A percentile compares a stretch with the other conserved stretches of the same genome.
These are phyloP conservation scores for Chytriomyces hyalinus DNA, from an alignment of 192 early-diverging fungal species.

Conservation along the genomic window DNA sequence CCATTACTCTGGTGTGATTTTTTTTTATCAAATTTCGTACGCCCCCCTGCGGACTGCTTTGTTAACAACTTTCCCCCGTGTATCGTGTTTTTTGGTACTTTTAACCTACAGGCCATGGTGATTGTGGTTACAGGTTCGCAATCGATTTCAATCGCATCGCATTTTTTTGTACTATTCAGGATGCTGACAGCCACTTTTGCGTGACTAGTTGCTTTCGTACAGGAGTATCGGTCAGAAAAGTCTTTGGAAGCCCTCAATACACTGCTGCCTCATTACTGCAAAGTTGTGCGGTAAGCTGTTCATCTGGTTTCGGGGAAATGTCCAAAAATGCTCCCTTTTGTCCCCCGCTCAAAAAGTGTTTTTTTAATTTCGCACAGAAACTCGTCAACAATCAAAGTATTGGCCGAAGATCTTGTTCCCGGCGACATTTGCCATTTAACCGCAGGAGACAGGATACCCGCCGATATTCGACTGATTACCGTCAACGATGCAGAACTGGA, in stretches of 20 bases:
- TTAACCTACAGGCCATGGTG: slow-evolving; percentile 62
- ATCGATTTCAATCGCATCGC: slow-evolving; percentile 1
- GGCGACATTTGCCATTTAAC: slow-evolving; percentile 89
- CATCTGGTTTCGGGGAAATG: neutral
- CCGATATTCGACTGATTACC: slow-evolving; percentile 82
- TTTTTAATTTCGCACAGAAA: slow-evolving; percentile 51
- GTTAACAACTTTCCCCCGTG: neutral
- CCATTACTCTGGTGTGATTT: slow-evolving; percentile 73
- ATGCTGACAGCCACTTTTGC: neutral
- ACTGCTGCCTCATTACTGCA: slow-evolving; percentile 84
- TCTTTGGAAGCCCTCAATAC: slow-evolving; percentile 84
- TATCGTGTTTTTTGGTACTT: neutral
- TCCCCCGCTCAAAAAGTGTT: neutral
- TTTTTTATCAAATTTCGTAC: neutral
- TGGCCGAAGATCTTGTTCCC: slow-evolving; percentile 86
- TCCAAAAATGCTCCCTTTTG: too few relatives aligned
- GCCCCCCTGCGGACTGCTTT: neutral
- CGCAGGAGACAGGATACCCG: slow-evolving; percentile 92
- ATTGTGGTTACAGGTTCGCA: slow-evolving; percentile 73
- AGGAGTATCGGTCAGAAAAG: slow-evolving; percentile 86
- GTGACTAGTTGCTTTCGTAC: slow-evolving; percentile 78
- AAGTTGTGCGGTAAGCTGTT: slow-evolving; percentile 67
- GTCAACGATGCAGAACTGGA: slow-evolving; percentile 87
- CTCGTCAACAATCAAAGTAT: slow-evolving; percentile 58
- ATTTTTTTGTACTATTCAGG: neutral